Evolutionary conservation across 192 early-diverging fungal species (phyloP), one percentile per base, ranked within the genome.

Genomic region (Backusella sp.): DNA sequence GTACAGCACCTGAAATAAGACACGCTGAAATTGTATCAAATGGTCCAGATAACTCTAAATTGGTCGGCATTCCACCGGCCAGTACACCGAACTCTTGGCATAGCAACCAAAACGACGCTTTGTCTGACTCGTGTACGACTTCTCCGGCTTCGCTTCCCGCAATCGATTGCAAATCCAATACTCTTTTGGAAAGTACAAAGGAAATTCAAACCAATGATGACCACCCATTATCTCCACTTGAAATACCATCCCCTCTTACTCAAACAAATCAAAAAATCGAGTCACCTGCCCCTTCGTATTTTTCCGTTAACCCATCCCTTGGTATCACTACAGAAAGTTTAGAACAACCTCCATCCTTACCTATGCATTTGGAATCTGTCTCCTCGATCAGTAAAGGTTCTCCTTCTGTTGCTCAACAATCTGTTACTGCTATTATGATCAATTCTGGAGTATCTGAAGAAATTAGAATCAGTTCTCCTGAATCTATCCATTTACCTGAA

Each of bases 61-160:
- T 32, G 23, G 39, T 71, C 23, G 39, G 26, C 23, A 26, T 28
- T 23, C 68, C 35, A 26, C 35, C 68, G n/a, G 36, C 14, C 68
- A 42, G n/a, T 39, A 23, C 68, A 70, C 36, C 68, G 23, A 70
- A 44, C 23, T 71, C 70, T 32, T 71, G 26, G 28, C 70, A 44
- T 46, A 23, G 36, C 21, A 32, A 69, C n/a, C 68, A 44, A 17
- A 23, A 49, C 15, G 37, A 62, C 2, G 12, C 4, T 62, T 62
- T 62, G 56, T 62, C 56, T 28, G 56, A 62, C 56, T 62, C 56
- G 56, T 62, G 56, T 62, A 62, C 56, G 23, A 62, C 56, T 23
- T 62, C 56, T 62, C 56, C 56, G 23, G 56, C 56, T 62, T 62
- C 56, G 26, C 19, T 62, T 62, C 12, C 23, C 6, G 26, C 28